A percentile compares a stretch with the other conserved stretches of the same genome.
phyloP scores from a whole-genome alignment of 1,284 basidiomycete species.

The Ganoderma lucidum region DNA sequence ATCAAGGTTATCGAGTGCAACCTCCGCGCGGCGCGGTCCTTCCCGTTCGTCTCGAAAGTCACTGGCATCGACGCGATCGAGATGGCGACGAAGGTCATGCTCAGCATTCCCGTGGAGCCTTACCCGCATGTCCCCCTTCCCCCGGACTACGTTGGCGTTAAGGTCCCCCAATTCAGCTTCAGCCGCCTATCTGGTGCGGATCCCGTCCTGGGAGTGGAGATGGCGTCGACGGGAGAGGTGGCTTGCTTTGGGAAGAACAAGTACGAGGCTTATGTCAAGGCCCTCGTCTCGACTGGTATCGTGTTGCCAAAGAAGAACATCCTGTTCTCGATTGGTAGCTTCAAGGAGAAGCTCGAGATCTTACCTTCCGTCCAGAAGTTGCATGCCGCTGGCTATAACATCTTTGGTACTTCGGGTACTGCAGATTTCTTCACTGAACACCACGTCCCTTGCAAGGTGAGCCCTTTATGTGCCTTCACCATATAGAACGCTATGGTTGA shows the following conservation, averaged over 20 bases:
- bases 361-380: slow-evolving; percentile 97
- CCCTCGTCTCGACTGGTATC: slow-evolving; percentile 95
- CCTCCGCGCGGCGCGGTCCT: slow-evolving; percentile 95
- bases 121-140: slow-evolving; percentile 93
- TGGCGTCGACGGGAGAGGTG: slow-evolving; percentile 99
- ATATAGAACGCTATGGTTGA: neutral
- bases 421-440: slow-evolving; percentile 95
- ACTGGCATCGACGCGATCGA: slow-evolving; percentile 98
- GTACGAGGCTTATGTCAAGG: slow-evolving; percentile 98
- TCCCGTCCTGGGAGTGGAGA: slow-evolving; percentile 98
- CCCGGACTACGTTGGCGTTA: slow-evolving; percentile 95
- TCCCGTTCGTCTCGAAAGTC: slow-evolving; percentile 99
- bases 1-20: slow-evolving; percentile 99
- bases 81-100: slow-evolving; percentile 98
- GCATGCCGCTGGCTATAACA: slow-evolving; percentile 93
- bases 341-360: slow-evolving; percentile 97
- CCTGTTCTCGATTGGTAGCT: slow-evolving; percentile 93
- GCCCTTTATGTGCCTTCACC: slow-evolving; percentile 23
- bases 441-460: slow-evolving; percentile 84
- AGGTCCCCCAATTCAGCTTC: slow-evolving; percentile 99
- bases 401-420: slow-evolving; percentile 97
- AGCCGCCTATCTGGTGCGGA: slow-evolving; percentile 95
- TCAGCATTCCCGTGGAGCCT: slow-evolving; percentile 87
- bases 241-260: slow-evolving; percentile 98
- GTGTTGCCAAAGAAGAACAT: slow-evolving; percentile 96